Evolutionary conservation across 768 basidiomycete genomes (phyloP).

Genomic region (Phaffia australis): DNA sequence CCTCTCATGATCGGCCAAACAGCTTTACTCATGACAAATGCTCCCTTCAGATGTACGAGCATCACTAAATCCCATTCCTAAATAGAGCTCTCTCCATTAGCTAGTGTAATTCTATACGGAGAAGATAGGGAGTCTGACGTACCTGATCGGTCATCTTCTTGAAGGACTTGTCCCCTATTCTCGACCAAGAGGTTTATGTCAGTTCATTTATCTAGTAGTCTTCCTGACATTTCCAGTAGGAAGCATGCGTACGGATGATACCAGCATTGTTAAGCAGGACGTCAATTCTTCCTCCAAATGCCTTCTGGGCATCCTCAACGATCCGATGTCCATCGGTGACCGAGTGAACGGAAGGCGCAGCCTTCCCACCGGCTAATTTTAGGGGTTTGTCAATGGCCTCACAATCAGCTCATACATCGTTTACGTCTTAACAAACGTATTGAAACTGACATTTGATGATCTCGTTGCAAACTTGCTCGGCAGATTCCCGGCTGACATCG

Average conservation of each 20-base stretch:
- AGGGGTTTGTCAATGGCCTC: too few relatives aligned
- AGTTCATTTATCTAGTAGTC: not conserved
- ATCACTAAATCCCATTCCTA: conserved; percentile 78
- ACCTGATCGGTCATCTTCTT: conserved; percentile 87
- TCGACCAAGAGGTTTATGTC: not conserved
- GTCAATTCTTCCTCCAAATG: conserved; percentile 25
- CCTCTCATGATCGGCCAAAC: conserved; percentile 85
- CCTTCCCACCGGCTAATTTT: conserved; percentile 68
- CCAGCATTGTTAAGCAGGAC: conserved; percentile 90
- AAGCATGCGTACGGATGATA: conserved; percentile 44
- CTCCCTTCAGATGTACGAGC: conserved; percentile 86
- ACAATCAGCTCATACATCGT: too few relatives aligned
- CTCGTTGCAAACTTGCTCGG: conserved; percentile 83
- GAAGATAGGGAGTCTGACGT: not conserved
- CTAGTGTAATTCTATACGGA: not conserved
- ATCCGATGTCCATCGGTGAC: conserved; percentile 27
- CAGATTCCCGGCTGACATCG: conserved; percentile 76
- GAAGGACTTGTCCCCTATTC: conserved; percentile 48
- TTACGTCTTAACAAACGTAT: not conserved
- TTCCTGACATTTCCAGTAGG: not conserved
- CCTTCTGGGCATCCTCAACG: conserved; percentile 27
- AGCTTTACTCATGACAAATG: conserved; percentile 83
- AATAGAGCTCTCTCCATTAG: not conserved
- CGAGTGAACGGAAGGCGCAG: conserved; percentile 42
- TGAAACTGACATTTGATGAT: conserved; percentile 59